phyloP scores from a whole-genome alignment of 495 filamentous ascomycete genomes.

The Arthonia radiata region DNA sequence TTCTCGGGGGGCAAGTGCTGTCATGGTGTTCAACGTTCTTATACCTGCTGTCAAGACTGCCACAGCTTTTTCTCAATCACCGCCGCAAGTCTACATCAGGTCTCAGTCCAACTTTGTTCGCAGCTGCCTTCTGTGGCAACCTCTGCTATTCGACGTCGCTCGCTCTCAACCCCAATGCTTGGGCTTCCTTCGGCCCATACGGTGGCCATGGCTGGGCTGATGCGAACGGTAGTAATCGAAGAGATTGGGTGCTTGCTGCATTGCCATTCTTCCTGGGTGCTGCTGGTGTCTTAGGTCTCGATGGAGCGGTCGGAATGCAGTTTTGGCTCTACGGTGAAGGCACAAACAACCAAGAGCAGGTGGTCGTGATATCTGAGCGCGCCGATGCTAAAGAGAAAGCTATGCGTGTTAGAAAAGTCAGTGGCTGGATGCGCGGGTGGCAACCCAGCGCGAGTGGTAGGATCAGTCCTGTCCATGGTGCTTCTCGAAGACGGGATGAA shows the following conservation, averaged over 20 bases:
- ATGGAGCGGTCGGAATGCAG: conserved; percentile 40
- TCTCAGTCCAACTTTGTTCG: conserved; percentile 41
- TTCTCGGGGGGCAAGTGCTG: conserved; percentile 32
- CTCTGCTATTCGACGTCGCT: conserved; percentile 45
- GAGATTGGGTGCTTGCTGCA: conserved; percentile 31
- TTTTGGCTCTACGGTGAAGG: conserved; percentile 34
- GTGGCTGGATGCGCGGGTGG: conserved; percentile 48
- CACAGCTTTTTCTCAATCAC: conserved; percentile 47
- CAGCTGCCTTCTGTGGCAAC: conserved; percentile 49
- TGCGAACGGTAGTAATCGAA: conserved; percentile 26
- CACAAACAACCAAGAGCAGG: conserved; percentile 15
- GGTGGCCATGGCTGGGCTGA: conserved; percentile 46
- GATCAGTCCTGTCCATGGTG: conserved; percentile 3
- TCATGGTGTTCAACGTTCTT: conserved; percentile 42
- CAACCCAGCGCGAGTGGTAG: conserved; percentile 17
- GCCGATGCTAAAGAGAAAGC: conserved; percentile 13
- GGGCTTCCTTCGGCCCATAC: conserved; percentile 32
- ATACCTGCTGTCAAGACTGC: conserved; percentile 46
- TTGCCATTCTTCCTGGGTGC: conserved; percentile 51
- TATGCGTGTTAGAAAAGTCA: conserved; percentile 32
- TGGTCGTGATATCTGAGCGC: conserved; percentile 13
- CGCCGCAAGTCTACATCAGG: conserved; percentile 40
- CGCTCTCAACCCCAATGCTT: conserved; percentile 41
- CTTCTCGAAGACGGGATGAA: conserved; percentile 5
- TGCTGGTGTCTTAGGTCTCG: conserved; percentile 39